Evolutionary conservation across 495 filamentous ascomycete species (phyloP).

Genomic region (Aspergillus cavernicola): DNA sequence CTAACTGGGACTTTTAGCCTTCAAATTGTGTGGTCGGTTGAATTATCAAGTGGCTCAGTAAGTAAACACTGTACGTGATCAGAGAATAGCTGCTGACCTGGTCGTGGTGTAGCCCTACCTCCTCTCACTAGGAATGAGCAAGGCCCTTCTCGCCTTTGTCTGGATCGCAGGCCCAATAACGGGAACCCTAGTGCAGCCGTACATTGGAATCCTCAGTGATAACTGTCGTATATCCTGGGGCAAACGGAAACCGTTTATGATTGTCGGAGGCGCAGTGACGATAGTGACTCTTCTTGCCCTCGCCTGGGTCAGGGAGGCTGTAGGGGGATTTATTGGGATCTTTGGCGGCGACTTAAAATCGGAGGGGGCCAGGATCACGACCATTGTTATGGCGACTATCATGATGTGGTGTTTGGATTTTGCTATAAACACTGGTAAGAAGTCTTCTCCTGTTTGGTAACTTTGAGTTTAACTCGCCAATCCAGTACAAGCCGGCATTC

Average conservation of each 20-base stretch:
- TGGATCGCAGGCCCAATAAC: conserved; percentile 92
- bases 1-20: conserved; percentile 46
- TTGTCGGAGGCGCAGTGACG: conserved; percentile 69
- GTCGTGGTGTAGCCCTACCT: conserved; percentile 54
- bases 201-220: conserved; percentile 86
- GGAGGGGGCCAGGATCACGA: conserved; percentile 51
- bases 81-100: not conserved
- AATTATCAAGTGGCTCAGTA: conserved; percentile 80
- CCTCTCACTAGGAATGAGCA: conserved; percentile 81
- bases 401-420: conserved; percentile 86
- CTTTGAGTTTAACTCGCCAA: conserved; percentile 4
- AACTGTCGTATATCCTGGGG: conserved; percentile 78
- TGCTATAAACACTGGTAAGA: conserved; percentile 82
- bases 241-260: conserved; percentile 84
- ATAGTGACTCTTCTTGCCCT: conserved; percentile 69
- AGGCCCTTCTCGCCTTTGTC: conserved; percentile 86
- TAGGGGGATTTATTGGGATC: conserved; percentile 62
- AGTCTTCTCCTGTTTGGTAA: not conserved
- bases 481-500: conserved; percentile 83
- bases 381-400: conserved; percentile 71
- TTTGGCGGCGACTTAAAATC: conserved; percentile 68
- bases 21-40: conserved; percentile 93
- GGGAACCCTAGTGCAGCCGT: conserved; percentile 86
- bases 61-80: conserved; percentile 16
- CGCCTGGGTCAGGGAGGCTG: conserved; percentile 78